Percentiles rank a stretch among this genome's conserved stretches.
These are phyloP conservation scores for Physcia stellaris DNA, from an alignment of 495 filamentous ascomycete genomes.

Conservation along the genomic window DNA sequence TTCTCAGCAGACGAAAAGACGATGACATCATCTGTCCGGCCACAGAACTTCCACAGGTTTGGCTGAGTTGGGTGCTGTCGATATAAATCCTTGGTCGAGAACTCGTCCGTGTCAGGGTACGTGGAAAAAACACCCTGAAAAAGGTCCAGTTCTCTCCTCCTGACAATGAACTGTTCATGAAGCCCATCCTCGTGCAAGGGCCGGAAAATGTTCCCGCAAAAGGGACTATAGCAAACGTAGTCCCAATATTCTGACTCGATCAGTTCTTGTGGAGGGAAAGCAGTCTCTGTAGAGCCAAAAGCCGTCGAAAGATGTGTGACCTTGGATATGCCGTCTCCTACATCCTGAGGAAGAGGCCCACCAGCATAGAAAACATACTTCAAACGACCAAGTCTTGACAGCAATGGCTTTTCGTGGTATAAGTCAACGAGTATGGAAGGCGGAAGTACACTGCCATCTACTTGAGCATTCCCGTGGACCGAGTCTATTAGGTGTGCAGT, in stretches of 20 bases:
- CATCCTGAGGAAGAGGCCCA: slow-evolving; percentile 7
- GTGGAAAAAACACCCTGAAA: slow-evolving; percentile 36
- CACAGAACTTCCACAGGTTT: slow-evolving; percentile 34
- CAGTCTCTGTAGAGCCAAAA: slow-evolving; percentile 9
- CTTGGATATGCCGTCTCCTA: slow-evolving; percentile 4
- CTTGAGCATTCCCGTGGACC: neutral
- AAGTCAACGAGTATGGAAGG: neutral
- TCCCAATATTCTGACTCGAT: slow-evolving; percentile 9
- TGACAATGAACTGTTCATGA: slow-evolving; percentile 33
- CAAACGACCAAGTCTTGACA: neutral
- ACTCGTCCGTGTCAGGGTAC: slow-evolving; percentile 38
- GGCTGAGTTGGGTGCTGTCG: slow-evolving; percentile 30
- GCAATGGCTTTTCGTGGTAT: neutral
- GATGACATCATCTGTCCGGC: slow-evolving; percentile 43
- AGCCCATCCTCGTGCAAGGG: slow-evolving; percentile 11
- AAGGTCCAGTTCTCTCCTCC: slow-evolving; percentile 23
- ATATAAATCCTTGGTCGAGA: slow-evolving; percentile 42
- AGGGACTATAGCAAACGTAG: slow-evolving; percentile 6
- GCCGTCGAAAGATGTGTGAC: slow-evolving; percentile 5
- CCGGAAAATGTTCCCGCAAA: slow-evolving; percentile 6
- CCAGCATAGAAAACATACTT: slow-evolving; percentile 6
- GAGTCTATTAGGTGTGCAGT: neutral
- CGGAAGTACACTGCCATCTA: neutral
- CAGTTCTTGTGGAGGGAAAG: neutral
- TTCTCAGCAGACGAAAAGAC: slow-evolving; percentile 50